Evolutionary conservation across 805 yeast species (phyloP).

Genomic region (Wickerhamomyces ciferrii): DNA sequence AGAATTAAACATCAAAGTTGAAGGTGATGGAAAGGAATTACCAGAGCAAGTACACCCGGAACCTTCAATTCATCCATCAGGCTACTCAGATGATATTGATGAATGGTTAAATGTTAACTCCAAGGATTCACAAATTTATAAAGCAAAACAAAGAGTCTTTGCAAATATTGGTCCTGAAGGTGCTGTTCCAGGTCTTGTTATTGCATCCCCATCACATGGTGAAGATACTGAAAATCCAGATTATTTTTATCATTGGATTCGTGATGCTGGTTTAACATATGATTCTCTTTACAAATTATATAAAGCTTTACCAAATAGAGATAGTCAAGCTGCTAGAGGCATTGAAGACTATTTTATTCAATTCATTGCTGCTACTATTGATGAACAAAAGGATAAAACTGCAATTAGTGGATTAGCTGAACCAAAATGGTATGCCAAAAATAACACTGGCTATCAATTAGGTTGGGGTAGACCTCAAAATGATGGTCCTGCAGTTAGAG

Average conservation of each 20-base stretch:
- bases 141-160: neutral
- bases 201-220: slow-evolving; percentile 60
- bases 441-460: slow-evolving; percentile 42
- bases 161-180: slow-evolving; percentile 11
- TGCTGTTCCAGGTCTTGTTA: slow-evolving; percentile 51
- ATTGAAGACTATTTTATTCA: neutral
- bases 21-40: too few relatives aligned
- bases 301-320: slow-evolving; percentile 4
- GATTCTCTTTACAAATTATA: slow-evolving; percentile 30
- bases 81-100: neutral
- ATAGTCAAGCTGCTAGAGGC: neutral
- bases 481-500: slow-evolving; percentile 74
- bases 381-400: neutral
- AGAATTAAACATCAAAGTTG: neutral
- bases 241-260: slow-evolving; percentile 68
- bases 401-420: slow-evolving; percentile 43
- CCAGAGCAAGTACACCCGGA: too few relatives aligned
- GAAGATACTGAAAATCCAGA: slow-evolving; percentile 36
- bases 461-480: slow-evolving; percentile 80
- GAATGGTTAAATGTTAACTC: neutral
- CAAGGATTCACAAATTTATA: neutral
- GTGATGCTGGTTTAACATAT: slow-evolving; percentile 70
- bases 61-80: neutral
- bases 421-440: slow-evolving; percentile 60
- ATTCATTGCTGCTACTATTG: neutral